These are phyloP conservation scores for Colletotrichum lini DNA, from an alignment of 2,329 filamentous ascomycete genomes.

Conservation along the genomic window DNA sequence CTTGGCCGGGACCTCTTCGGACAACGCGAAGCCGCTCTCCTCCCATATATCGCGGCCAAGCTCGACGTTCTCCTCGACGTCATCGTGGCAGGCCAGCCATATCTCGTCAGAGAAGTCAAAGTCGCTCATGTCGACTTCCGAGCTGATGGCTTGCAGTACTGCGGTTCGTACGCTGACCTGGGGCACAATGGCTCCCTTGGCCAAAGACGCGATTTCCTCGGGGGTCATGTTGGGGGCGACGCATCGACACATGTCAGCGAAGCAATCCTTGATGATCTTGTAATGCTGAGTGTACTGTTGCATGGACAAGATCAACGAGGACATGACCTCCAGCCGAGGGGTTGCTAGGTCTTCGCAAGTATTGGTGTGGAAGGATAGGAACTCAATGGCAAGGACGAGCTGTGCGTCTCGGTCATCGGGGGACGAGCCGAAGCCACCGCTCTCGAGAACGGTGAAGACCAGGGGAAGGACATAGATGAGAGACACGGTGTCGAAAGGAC, in stretches of 20 bases:
- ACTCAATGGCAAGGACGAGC: constrained; percentile 88
- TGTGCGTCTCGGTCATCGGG: constrained; percentile 90
- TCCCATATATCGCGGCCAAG: constrained; percentile 94
- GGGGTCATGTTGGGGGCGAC: constrained; percentile 84
- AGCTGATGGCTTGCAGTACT: constrained; percentile 89
- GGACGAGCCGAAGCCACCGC: constrained; percentile 81
- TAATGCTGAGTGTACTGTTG: constrained; percentile 93
- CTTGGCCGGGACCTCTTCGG: constrained; percentile 73
- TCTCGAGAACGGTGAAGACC: constrained; percentile 82
- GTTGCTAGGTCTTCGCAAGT: constrained; percentile 82
- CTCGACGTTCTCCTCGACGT: constrained; percentile 87
- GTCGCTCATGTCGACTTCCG: constrained; percentile 93
- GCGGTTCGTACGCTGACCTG: constrained; percentile 86
- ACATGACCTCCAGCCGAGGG: constrained; percentile 81
- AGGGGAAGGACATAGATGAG: constrained; percentile 90
- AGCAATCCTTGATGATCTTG: constrained; percentile 93
- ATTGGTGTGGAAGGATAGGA: constrained; percentile 89
- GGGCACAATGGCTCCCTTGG: constrained; percentile 83
- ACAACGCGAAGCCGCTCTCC: constrained; percentile 85
- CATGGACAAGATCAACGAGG: constrained; percentile 84
- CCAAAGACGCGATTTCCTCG: constrained; percentile 81
- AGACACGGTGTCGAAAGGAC: constrained; percentile 91
- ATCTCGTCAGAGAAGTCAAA: constrained; percentile 89
- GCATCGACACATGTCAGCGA: constrained; percentile 87
- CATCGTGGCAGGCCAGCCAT: constrained; percentile 94